These are phyloP conservation scores for Epichloe festucae DNA, from an alignment of 2,329 filamentous ascomycete species.

Conservation along the genomic window DNA sequence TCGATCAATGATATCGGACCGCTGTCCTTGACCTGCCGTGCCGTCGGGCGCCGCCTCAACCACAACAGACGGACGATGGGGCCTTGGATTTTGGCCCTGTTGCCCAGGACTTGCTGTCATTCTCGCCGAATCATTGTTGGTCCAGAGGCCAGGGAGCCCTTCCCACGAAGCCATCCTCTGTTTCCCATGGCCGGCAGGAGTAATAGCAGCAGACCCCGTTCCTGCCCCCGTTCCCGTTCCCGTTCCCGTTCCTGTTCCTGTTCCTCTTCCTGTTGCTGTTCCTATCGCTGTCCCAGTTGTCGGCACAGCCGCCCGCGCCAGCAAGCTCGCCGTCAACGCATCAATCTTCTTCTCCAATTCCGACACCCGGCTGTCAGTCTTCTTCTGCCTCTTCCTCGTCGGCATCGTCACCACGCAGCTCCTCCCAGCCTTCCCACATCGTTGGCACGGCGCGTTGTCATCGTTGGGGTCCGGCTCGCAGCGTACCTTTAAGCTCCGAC, in stretches of 20 bases:
- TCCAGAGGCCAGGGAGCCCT: background rate
- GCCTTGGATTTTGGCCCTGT: background rate
- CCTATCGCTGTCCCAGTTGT: background rate
- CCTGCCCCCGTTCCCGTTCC: no score
- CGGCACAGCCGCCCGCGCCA: constrained; percentile 31
- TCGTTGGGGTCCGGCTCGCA: constrained; percentile 63
- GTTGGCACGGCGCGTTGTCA: constrained; percentile 51
- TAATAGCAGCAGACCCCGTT: no score
- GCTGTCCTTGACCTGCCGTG: background rate
- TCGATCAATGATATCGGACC: constrained; percentile 41
- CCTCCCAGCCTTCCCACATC: constrained; percentile 71
- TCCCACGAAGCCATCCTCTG: background rate
- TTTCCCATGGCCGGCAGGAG: background rate
- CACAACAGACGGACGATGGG: background rate
- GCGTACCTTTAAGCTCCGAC: constrained; percentile 66
- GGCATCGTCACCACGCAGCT: constrained; percentile 65
- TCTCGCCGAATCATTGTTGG: background rate
- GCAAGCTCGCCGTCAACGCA: constrained; percentile 67
- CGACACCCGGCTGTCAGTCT: constrained; percentile 77
- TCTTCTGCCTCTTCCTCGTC: constrained; percentile 72
- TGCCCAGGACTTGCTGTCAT: background rate
- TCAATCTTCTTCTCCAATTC: constrained; percentile 92
- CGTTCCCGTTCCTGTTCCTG: no score
- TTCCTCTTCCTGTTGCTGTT: no score
- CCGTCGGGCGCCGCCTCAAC: background rate